Conservation (phyloP, 2,329 filamentous ascomycete species). For the Penicillium sp. region DNA sequence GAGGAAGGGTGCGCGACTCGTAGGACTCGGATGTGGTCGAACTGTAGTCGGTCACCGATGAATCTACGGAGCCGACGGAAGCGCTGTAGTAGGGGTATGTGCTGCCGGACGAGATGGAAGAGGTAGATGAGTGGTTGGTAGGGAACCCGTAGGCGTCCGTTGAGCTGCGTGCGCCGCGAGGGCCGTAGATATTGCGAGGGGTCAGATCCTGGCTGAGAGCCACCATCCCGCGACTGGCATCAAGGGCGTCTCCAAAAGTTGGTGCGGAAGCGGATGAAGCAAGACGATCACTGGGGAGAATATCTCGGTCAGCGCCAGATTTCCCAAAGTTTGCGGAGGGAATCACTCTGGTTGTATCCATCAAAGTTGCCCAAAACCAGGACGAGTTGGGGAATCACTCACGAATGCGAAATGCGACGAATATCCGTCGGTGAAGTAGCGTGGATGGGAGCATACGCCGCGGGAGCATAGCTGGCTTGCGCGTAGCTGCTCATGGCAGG, state of each 20-base stretch:
- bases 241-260: constrained; percentile 77
- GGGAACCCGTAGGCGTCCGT: constrained; percentile 89
- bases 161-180: constrained; percentile 61
- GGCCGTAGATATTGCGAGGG: constrained; percentile 80
- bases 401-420: constrained; percentile 79
- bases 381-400: constrained; percentile 45
- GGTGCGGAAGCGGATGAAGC: constrained; percentile 45
- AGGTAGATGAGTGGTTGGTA: constrained; percentile 81
- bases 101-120: constrained; percentile 78
- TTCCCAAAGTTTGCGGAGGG: neutral
- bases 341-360: too few species aligned
- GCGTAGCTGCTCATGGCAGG: constrained; percentile 65
- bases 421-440: constrained; percentile 45
- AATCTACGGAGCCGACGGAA: constrained; percentile 63
- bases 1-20: constrained; percentile 77
- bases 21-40: constrained; percentile 79
- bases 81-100: constrained; percentile 83
- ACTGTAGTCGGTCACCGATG: constrained; percentile 86
- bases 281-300: constrained; percentile 28
- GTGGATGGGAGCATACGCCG: constrained; percentile 67
- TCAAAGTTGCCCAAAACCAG: too few species aligned
- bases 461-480: constrained; percentile 66
- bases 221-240: constrained; percentile 90
- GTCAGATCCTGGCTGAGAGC: constrained; percentile 90
- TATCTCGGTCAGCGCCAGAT: too few species aligned